These are phyloP conservation scores for Phytopythium boreale DNA, from an alignment of 352 stramenopile genomes.

Conservation along the genomic window DNA sequence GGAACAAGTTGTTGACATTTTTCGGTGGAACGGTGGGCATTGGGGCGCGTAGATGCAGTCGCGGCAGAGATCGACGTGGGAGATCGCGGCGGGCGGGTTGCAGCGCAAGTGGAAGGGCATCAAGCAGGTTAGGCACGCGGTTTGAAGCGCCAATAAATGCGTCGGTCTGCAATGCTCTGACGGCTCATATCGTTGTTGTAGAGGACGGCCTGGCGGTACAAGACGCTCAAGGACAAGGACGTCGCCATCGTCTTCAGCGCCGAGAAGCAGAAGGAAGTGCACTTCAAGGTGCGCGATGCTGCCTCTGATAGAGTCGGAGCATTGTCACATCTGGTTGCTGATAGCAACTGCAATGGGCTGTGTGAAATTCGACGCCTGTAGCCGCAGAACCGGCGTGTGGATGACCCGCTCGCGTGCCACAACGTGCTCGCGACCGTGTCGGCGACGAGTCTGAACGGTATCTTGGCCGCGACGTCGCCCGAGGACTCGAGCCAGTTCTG, in stretches of 20 bases:
- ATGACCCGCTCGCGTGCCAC: slow-evolving; percentile 73
- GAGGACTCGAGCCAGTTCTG: slow-evolving; percentile 72
- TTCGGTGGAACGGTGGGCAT: background rate
- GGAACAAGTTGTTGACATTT: background rate
- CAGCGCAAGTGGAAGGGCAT: slow-evolving; percentile 81
- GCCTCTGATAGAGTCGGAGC: background rate
- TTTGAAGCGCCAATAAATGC: background rate
- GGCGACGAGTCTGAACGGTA: slow-evolving; percentile 66
- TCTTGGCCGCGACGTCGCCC: slow-evolving; percentile 71
- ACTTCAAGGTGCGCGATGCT: slow-evolving; percentile 29
- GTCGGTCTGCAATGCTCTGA: background rate
- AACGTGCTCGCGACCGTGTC: slow-evolving; percentile 65
- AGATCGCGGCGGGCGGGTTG: slow-evolving; percentile 65
- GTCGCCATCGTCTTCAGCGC: slow-evolving; percentile 72
- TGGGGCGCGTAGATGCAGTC: slow-evolving; percentile 4
- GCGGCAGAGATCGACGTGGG: slow-evolving; percentile 62
- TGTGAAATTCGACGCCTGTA: slow-evolving; percentile 2
- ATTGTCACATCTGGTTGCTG: background rate
- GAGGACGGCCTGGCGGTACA: slow-evolving; percentile 78
- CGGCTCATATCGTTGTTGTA: slow-evolving; percentile 8
- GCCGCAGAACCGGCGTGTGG: slow-evolving; percentile 42
- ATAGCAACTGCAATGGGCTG: background rate
- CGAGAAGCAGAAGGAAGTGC: slow-evolving; percentile 71
- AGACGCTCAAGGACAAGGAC: slow-evolving; percentile 70
- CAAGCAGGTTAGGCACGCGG: slow-evolving; percentile 39